Conservation (phyloP, 345 rosid species). For the Rhizophora apiculata region DNA sequence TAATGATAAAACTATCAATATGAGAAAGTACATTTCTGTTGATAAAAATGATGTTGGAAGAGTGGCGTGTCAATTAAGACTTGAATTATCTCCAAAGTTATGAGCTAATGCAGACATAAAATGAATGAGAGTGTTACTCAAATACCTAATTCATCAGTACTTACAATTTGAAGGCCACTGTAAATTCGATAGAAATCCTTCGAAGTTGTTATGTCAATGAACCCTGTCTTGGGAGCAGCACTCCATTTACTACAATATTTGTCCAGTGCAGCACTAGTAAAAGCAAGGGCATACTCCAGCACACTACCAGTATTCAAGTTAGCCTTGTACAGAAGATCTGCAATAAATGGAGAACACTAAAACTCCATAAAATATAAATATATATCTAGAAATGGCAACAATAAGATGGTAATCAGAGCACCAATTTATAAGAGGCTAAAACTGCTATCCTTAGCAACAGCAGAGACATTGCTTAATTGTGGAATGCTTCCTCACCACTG, state of each 20-base stretch:
- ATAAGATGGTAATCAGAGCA: not conserved
- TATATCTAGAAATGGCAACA: slow-evolving; percentile 5
- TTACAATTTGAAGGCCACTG: slow-evolving; percentile 95
- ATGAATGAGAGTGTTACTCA: slow-evolving; percentile 2
- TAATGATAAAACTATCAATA: no score
- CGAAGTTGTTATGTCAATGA: slow-evolving; percentile 91
- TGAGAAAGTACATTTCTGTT: no score
- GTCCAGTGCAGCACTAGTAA: slow-evolving; percentile 91
- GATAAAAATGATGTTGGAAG: no score
- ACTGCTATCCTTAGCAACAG: not conserved
- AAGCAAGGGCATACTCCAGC: slow-evolving; percentile 96
- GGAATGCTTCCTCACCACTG: no score
- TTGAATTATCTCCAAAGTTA: no score
- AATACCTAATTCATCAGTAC: slow-evolving; percentile 23
- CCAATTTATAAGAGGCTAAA: not conserved
- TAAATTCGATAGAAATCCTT: slow-evolving; percentile 91
- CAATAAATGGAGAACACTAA: slow-evolving; percentile 21
- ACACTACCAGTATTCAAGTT: slow-evolving; percentile 87
- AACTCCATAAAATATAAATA: slow-evolving; percentile 8
- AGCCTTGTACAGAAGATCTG: slow-evolving; percentile 95
- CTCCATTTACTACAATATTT: slow-evolving; percentile 96
- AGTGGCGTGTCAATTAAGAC: no score
- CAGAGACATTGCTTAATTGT: not conserved
- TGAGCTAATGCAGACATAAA: not conserved
- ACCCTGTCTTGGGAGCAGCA: slow-evolving; percentile 94